Percentiles rank a stretch among this genome's conserved stretches.
These are phyloP conservation scores for Iris pallida DNA, from an alignment of 116 monocot genomes.

Conservation along the genomic window DNA sequence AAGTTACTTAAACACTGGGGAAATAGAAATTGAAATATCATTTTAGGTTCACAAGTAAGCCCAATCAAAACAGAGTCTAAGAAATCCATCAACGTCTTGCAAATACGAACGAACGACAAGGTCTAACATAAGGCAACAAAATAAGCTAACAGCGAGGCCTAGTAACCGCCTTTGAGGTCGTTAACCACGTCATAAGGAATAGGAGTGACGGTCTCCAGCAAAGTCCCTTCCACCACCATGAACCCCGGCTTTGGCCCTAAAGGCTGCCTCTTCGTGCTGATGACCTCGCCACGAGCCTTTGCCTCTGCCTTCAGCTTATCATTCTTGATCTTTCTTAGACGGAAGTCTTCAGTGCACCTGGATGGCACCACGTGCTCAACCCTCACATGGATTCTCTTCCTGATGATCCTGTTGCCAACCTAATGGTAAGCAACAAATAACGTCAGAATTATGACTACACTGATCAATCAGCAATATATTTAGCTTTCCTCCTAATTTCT, in stretches of 20 bases:
- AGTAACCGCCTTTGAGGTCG: conserved; percentile 52
- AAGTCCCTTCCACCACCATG: conserved; percentile 39
- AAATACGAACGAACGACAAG: no score
- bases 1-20: no score
- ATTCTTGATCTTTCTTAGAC: conserved; percentile 30
- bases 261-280: conserved; percentile 49
- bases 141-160: not conserved
- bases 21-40: no score
- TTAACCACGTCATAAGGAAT: conserved; percentile 61
- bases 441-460: no score
- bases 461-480: no score
- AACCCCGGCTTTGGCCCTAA: conserved; percentile 46
- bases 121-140: no score
- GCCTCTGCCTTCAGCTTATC: conserved; percentile 37
- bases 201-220: conserved; percentile 42
- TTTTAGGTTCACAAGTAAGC: no score
- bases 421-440: not conserved
- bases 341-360: conserved; percentile 42
- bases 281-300: conserved; percentile 36
- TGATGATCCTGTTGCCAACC: conserved; percentile 48
- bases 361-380: conserved; percentile 49
- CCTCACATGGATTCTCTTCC: conserved; percentile 44
- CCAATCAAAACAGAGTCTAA: no score
- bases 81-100: no score
- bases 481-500: no score